Conservation (phyloP, 139 green algal genomes). For the Chlorella sp. region DNA sequence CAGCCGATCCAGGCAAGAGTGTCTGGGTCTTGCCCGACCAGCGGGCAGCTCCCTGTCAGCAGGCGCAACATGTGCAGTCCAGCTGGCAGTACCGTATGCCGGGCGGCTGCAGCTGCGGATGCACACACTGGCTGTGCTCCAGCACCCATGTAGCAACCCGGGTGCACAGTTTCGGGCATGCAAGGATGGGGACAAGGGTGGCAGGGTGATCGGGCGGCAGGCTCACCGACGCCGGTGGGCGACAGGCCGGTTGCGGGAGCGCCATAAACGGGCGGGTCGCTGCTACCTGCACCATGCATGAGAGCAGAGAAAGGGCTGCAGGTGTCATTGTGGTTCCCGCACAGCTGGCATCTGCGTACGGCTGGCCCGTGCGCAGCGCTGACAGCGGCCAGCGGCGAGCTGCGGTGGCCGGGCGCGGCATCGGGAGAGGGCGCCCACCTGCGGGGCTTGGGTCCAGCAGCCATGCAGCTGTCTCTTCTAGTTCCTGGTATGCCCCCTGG, state of each 20-base stretch:
- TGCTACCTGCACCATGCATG: not conserved
- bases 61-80: too few relatives aligned
- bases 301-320: not conserved
- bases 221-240: not conserved
- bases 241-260: not conserved
- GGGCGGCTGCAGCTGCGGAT: too few relatives aligned
- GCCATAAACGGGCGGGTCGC: not conserved
- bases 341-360: not conserved
- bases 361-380: not conserved
- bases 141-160: too few relatives aligned
- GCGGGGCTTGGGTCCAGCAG: constrained; percentile 16
- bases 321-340: not conserved
- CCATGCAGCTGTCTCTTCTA: not conserved
- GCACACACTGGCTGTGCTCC: too few relatives aligned
- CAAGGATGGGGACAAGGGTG: too few relatives aligned
- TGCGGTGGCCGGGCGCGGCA: not conserved
- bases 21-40: too few relatives aligned
- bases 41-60: too few relatives aligned
- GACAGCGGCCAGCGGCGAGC: not conserved
- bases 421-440: too few relatives aligned
- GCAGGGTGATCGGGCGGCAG: not conserved
- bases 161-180: too few relatives aligned
- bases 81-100: too few relatives aligned
- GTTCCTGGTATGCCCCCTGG: not conserved
- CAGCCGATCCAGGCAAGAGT: too few relatives aligned